These are phyloP conservation scores for Diplodia mutila DNA, from an alignment of 2,329 filamentous ascomycete genomes.

Conservation along the genomic window DNA sequence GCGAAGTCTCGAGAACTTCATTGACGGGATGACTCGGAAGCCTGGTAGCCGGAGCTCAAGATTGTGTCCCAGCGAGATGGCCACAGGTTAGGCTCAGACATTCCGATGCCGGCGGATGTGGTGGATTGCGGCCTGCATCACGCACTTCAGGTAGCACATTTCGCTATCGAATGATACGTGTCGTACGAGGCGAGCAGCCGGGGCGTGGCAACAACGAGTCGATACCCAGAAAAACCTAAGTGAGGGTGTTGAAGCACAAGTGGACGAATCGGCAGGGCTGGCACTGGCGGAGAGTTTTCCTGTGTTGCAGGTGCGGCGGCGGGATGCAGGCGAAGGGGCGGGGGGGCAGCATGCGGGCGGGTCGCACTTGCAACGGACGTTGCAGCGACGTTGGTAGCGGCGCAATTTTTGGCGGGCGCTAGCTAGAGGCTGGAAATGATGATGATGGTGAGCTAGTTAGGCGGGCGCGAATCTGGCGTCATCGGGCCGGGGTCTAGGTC, in stretches of 20 bases:
- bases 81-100: not conserved
- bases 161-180: not conserved
- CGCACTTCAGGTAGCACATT: not conserved
- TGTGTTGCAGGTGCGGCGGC: not conserved
- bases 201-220: not conserved
- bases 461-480: constrained; percentile 11
- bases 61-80: not conserved
- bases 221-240: too few species aligned
- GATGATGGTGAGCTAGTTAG: not conserved
- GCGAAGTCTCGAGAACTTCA: not conserved
- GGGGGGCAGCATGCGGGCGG: not conserved
- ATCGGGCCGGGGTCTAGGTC: constrained; percentile 12
- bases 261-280: not conserved
- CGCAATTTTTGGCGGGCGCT: not conserved
- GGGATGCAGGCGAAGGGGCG: not conserved
- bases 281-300: constrained; percentile 4
- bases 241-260: not conserved
- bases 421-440: not conserved
- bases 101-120: not conserved
- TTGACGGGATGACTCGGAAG: not conserved
- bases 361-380: constrained; percentile 4
- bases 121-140: not conserved
- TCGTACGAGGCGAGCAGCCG: not conserved
- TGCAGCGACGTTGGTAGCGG: constrained; percentile 13
- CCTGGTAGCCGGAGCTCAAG: not conserved